phyloP scores from a whole-genome alignment of 2,329 filamentous ascomycete species.

The Aspergillus fijiensis region DNA sequence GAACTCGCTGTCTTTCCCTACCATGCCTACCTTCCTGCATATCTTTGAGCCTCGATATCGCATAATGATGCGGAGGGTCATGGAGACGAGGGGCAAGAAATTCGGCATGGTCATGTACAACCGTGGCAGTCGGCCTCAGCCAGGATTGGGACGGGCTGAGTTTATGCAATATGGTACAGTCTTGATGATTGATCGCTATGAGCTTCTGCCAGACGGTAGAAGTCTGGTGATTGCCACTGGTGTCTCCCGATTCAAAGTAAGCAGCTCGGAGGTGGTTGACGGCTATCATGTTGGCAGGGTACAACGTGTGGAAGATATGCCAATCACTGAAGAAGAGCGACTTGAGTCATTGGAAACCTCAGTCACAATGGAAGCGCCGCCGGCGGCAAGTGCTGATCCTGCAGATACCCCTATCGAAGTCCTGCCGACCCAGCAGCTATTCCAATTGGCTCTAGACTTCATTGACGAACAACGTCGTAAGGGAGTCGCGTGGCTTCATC shows the following conservation, averaged over 20 bases:
- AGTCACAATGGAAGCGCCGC: constrained; percentile 14
- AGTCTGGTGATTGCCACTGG: constrained; percentile 79
- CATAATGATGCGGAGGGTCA: constrained; percentile 78
- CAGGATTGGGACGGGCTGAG: constrained; percentile 51
- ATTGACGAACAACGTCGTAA: constrained; percentile 66
- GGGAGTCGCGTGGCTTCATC: constrained; percentile 72
- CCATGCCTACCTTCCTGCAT: constrained; percentile 81
- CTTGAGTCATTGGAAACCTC: constrained; percentile 68
- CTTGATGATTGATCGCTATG: constrained; percentile 70
- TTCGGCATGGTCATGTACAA: constrained; percentile 86
- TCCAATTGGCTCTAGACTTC: constrained; percentile 66
- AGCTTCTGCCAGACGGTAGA: constrained; percentile 74
- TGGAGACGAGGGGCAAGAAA: constrained; percentile 66
- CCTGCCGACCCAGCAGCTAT: constrained; percentile 69
- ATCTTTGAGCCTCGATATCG: constrained; percentile 92
- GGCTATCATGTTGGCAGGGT: constrained; percentile 76
- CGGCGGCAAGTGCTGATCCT: constrained; percentile 20
- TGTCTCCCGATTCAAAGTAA: constrained; percentile 71
- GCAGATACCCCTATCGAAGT: constrained; percentile 35
- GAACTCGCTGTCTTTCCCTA: constrained; percentile 77
- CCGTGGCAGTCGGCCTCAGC: constrained; percentile 52
- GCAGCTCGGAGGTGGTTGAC: constrained; percentile 63
- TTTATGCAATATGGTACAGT: constrained; percentile 78
- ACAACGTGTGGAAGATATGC: constrained; percentile 78
- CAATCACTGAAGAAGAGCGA: constrained; percentile 74